Evolutionary conservation across 192 early-diverging fungal species (phyloP).

Genomic region (Podila minutissima): DNA sequence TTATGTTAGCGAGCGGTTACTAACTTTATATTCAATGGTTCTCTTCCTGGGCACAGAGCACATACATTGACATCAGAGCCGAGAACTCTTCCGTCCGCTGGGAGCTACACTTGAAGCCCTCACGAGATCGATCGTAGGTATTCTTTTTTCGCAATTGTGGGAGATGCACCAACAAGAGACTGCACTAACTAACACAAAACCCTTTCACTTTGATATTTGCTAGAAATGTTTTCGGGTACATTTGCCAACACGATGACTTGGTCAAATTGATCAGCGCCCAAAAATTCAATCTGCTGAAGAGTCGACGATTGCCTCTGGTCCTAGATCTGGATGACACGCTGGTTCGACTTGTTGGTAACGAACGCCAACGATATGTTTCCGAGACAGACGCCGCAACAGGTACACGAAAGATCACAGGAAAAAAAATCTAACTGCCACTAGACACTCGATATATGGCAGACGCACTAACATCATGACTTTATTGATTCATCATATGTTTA

Average conservation of each 20-base stretch:
- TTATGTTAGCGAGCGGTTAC: background rate
- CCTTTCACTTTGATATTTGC: background rate
- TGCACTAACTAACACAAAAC: background rate
- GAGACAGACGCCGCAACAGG: slow-evolving; percentile 50
- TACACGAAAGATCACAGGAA: background rate
- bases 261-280: slow-evolving; percentile 63
- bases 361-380: slow-evolving; percentile 69
- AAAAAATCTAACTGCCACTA: too few species aligned
- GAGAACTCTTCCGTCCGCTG: slow-evolving; percentile 59
- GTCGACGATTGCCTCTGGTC: slow-evolving; percentile 72
- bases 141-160: background rate
- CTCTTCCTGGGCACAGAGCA: slow-evolving; percentile 47
- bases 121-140: slow-evolving; percentile 65
- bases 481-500: slow-evolving; percentile 20
- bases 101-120: slow-evolving; percentile 79
- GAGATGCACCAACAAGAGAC: background rate
- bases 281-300: slow-evolving; percentile 54
- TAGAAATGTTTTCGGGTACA: slow-evolving; percentile 72
- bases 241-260: slow-evolving; percentile 66
- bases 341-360: slow-evolving; percentile 72
- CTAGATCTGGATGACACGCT: slow-evolving; percentile 84
- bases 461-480: background rate
- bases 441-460: too few species aligned
- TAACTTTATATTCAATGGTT: slow-evolving; percentile 6
- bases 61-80: slow-evolving; percentile 59